Evolutionary conservation across 345 rosid genomes (phyloP).

Genomic region (Corymbia maculata): DNA sequence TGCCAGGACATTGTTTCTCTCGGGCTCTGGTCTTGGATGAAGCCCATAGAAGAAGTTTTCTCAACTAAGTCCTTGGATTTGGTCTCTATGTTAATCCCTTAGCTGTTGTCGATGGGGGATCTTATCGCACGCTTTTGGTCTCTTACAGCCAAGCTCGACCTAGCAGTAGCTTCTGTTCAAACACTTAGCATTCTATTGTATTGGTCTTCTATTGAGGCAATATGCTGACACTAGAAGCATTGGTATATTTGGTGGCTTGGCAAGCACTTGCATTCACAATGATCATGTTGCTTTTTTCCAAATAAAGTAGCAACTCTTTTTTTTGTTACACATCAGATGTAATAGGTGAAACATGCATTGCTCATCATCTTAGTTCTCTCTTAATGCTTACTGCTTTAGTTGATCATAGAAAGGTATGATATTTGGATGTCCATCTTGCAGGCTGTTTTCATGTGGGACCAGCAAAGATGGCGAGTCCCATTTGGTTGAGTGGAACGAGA

Average conservation of each 20-base stretch:
- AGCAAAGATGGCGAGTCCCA: constrained; percentile 62
- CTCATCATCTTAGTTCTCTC: neutral
- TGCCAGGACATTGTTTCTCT: neutral
- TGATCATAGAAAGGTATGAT: neutral
- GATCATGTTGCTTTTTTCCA: neutral
- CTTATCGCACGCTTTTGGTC: neutral
- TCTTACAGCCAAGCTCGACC: neutral
- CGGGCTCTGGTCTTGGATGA: neutral
- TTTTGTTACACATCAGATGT: neutral
- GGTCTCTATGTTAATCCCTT: neutral
- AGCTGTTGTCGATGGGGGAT: neutral
- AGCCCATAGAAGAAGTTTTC: neutral
- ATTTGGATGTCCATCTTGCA: constrained; percentile 3
- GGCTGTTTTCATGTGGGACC: constrained; percentile 70
- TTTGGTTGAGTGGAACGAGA: constrained; percentile 67
- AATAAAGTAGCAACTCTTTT: neutral
- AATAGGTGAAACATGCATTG: neutral
- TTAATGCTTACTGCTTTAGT: neutral
- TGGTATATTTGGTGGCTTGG: neutral
- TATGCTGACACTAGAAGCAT: neutral
- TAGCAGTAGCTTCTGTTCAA: neutral
- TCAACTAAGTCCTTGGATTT: neutral
- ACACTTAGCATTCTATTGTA: neutral
- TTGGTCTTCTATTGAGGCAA: neutral
- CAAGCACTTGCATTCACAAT: neutral